Base-by-base conservation (phyloP, 768 basidiomycete species). In the Russula vinacea region DNA sequence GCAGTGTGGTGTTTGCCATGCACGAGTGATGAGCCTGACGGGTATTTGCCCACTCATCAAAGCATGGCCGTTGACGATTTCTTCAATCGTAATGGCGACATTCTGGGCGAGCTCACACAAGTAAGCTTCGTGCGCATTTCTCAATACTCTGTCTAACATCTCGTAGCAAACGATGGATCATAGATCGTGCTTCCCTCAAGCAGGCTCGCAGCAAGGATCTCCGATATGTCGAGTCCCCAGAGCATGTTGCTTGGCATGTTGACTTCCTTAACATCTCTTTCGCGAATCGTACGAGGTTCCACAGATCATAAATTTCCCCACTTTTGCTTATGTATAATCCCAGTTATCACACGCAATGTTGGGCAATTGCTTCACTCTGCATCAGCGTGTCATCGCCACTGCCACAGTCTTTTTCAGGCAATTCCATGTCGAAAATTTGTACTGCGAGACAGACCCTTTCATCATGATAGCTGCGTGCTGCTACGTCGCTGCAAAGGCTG, bases 401-500 rank as follows among this genome's bases (percentile, higher is more conserved):
- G 94, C 96, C 26, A 93, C 89, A 53, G 89, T 98, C 47, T 98
- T 93, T 77, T 97, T 98, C 75, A 86, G 91, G 42, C 80, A 97
- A n/a, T 98, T 98, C 76, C 98, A 98, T 74, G 78, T 96, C 70
- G 95, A 96, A 78, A 98, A 96, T 73, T 82, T 86, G 9, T 96
- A 94, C 72, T 94, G 91, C 78, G 94, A 97, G 73, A 98, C 96
- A 0, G 97, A 98, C 68, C 94, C 94, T 0, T 94, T 92, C 70
- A 80, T 95, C 62, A 94, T 98, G 56, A 86, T 94, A 50, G 86
- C 94, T 0, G 92, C 94, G 0, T 99, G 96, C 76, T 88, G 88
- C 68, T 98, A 98, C 74, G 89, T 98, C 39, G 95, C 96, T 10
- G 92, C 95, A 0, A 99, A 99, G 74, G 93, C 94, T 1, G 97